Conservation (phyloP, 202 grass and related monocot genomes). For the Schoenoplectus tabernaemontani region DNA sequence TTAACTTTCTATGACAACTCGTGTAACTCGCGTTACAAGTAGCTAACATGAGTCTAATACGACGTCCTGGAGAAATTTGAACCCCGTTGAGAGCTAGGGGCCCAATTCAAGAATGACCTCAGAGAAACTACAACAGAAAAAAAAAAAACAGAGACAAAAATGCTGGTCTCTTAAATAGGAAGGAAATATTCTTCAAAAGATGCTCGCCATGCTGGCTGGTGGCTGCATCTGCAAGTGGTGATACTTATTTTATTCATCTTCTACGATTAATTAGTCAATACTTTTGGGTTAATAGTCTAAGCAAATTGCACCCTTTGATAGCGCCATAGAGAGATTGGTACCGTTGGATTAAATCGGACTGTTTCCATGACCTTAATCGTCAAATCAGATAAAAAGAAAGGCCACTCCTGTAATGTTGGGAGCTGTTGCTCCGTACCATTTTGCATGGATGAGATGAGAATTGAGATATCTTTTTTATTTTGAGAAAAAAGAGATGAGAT, state of each 20-base stretch:
- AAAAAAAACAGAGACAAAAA: background rate
- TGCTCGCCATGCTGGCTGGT: background rate
- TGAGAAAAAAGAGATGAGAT: too few species aligned
- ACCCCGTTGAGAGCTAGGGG: too few species aligned
- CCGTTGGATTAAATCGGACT: conserved; percentile 4
- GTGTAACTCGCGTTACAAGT: background rate
- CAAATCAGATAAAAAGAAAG: background rate
- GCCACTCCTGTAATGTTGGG: background rate
- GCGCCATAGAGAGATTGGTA: background rate
- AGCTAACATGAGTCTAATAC: background rate
- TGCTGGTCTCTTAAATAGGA: background rate
- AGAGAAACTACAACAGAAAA: background rate
- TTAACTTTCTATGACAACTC: background rate
- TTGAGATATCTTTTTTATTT: too few species aligned
- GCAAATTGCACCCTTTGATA: background rate
- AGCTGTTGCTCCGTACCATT: background rate
- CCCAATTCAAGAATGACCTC: too few species aligned
- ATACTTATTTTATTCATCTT: background rate
- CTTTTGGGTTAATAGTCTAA: background rate
- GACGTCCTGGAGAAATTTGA: too few species aligned
- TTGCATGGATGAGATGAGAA: background rate
- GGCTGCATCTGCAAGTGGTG: background rate
- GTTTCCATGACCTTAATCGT: background rate
- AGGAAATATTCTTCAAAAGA: background rate
- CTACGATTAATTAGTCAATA: background rate